A percentile compares a stretch with the other conserved stretches of the same genome.
Evolutionary conservation across 495 filamentous ascomycete species (phyloP).

Genomic region (Aspergillus steynii): DNA sequence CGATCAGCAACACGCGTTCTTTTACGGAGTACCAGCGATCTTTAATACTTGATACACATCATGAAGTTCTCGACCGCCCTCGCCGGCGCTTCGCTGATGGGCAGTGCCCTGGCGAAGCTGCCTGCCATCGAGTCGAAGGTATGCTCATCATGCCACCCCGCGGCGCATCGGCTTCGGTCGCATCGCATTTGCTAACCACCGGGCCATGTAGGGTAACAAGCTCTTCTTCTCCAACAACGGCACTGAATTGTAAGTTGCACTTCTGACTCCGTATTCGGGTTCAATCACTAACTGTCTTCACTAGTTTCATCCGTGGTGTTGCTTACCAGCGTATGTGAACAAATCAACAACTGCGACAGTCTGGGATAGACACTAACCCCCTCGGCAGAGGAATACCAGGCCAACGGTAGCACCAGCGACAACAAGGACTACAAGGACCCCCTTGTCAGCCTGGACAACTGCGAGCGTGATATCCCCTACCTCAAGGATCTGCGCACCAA

Average conservation of each 20-base stretch:
- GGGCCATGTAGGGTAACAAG: slow-evolving; percentile 30
- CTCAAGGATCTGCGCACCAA: slow-evolving; percentile 79
- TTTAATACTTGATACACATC: slow-evolving; percentile 12
- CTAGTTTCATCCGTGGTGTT: slow-evolving; percentile 76
- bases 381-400: slow-evolving; percentile 44
- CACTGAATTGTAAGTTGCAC: slow-evolving; percentile 69
- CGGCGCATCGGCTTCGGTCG: not conserved
- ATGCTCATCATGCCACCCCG: not conserved
- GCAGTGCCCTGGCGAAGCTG: slow-evolving; percentile 58
- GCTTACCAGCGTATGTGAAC: slow-evolving; percentile 73
- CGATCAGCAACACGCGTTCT: slow-evolving; percentile 9
- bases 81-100: slow-evolving; percentile 50
- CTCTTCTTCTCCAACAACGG: slow-evolving; percentile 54
- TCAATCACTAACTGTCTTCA: slow-evolving; percentile 3
- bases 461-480: slow-evolving; percentile 83
- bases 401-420: slow-evolving; percentile 38
- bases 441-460: slow-evolving; percentile 66
- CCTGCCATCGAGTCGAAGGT: slow-evolving; percentile 69
- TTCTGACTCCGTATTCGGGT: not conserved
- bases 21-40: slow-evolving; percentile 1
- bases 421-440: slow-evolving; percentile 60
- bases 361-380: slow-evolving; percentile 3
- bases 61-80: slow-evolving; percentile 50
- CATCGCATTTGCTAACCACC: not conserved
- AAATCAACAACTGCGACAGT: slow-evolving; percentile 8